Evolutionary conservation across 179 eudicot genomes (phyloP).

Genomic region (Carnegiea gigantea): DNA sequence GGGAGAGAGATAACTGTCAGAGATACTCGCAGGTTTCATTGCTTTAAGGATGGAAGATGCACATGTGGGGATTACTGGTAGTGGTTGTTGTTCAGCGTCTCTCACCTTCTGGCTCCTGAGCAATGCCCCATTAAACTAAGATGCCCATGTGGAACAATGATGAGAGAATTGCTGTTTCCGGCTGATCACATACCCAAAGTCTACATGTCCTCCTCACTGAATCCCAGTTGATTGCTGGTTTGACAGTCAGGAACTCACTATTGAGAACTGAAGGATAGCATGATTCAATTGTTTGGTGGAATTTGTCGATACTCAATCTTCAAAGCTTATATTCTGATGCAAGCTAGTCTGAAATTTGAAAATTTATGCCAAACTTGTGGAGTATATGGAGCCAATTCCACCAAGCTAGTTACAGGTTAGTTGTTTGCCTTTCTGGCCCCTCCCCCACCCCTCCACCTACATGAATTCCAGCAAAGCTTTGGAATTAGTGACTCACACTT

Average conservation of each 20-base stretch:
- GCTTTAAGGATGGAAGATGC: slow-evolving; percentile 73
- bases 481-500: neutral
- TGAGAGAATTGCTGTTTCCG: too few species aligned
- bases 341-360: too few species aligned
- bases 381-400: neutral
- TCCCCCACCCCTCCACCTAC: too few species aligned
- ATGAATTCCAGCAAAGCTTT: neutral
- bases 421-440: neutral
- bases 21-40: slow-evolving; percentile 78
- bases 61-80: slow-evolving; percentile 89
- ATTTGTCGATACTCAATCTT: neutral
- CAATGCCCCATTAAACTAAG: too few species aligned
- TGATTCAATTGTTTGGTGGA: neutral
- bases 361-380: neutral
- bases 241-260: neutral
- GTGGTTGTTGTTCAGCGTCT: neutral
- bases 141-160: too few species aligned
- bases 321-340: neutral
- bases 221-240: neutral
- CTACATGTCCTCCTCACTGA: too few species aligned
- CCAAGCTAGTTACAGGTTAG: neutral
- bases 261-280: neutral
- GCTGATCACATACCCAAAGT: too few species aligned
- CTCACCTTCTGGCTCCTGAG: neutral
- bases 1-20: slow-evolving; percentile 73